phyloP scores from a whole-genome alignment of 139 green algal species.

The Chlorella sorokiniana region DNA sequence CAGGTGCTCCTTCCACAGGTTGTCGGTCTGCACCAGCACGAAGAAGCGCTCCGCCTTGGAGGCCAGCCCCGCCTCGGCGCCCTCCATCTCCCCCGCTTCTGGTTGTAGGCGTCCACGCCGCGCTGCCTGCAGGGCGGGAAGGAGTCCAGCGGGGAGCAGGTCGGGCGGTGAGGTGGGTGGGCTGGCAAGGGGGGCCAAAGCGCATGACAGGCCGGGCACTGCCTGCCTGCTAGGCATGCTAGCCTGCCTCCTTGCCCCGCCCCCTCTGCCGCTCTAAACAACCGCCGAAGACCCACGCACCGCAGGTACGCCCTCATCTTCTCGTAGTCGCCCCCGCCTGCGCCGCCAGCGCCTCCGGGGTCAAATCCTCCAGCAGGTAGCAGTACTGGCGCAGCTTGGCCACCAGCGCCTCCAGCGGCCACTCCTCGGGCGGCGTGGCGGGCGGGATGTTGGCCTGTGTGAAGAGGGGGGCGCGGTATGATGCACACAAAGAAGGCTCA shows the following conservation, averaged over 20 bases:
- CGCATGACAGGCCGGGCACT: too few species aligned
- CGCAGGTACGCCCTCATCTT: conserved; percentile 62
- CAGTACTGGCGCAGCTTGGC: conserved; percentile 97
- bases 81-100: conserved; percentile 82
- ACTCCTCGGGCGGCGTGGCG: conserved; percentile 68
- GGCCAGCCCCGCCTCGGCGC: conserved; percentile 70
- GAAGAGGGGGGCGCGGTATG: background rate
- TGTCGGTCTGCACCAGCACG: conserved; percentile 87
- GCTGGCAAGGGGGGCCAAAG: background rate
- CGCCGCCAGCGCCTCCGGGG: conserved; percentile 36
- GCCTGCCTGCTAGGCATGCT: too few species aligned
- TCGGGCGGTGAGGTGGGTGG: background rate
- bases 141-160: background rate
- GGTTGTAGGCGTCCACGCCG: conserved; percentile 72
- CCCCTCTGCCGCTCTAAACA: background rate
- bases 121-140: conserved; percentile 24
- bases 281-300: background rate
- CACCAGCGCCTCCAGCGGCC: conserved; percentile 83
- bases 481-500: background rate
- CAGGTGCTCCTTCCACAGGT: conserved; percentile 98
- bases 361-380: conserved; percentile 82
- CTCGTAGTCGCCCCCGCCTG: conserved; percentile 68
- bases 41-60: conserved; percentile 93
- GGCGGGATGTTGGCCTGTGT: conserved; percentile 85
- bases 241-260: background rate